phyloP scores from a whole-genome alignment of 768 basidiomycete genomes.

The Russula sp. region DNA sequence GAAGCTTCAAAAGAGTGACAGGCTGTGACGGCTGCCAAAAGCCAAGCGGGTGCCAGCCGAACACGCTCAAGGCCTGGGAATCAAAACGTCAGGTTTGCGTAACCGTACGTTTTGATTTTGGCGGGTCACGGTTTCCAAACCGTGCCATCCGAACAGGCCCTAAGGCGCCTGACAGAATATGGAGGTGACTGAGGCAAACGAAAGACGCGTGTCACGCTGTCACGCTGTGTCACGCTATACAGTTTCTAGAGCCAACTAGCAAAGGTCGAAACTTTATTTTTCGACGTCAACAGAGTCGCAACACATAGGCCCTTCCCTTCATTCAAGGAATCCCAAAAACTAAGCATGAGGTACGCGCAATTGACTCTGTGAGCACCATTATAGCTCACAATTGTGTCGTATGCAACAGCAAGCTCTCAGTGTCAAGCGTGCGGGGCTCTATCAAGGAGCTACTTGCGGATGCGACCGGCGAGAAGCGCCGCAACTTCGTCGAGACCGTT shows the following conservation, averaged over 20 bases:
- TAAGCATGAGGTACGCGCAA: conserved; percentile 22
- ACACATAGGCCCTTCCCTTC: not conserved
- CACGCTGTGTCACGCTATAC: conserved; percentile 16
- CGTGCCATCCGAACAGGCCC: too few relatives aligned
- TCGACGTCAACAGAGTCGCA: not conserved
- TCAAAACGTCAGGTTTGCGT: too few relatives aligned
- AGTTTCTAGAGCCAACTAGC: not conserved
- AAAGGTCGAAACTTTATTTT: conserved; percentile 15
- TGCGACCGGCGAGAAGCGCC: conserved; percentile 80
- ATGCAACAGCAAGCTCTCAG: conserved; percentile 76
- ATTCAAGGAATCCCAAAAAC: conserved; percentile 2
- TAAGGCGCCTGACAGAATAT: too few relatives aligned
- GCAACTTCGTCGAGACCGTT: conserved; percentile 94
- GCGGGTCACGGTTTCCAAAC: too few relatives aligned
- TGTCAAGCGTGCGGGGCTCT: conserved; percentile 99
- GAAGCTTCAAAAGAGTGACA: too few relatives aligned
- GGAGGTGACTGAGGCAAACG: too few relatives aligned
- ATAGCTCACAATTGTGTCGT: not conserved
- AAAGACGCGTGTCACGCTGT: conserved; percentile 25
- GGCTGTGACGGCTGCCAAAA: too few relatives aligned
- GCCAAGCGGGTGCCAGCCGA: too few relatives aligned
- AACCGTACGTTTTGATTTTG: too few relatives aligned
- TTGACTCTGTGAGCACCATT: not conserved
- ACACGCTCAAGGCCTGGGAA: too few relatives aligned
- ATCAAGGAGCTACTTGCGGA: conserved; percentile 85